Evolutionary conservation across 2,329 filamentous ascomycete genomes (phyloP).

Genomic region (Penicillium freii): DNA sequence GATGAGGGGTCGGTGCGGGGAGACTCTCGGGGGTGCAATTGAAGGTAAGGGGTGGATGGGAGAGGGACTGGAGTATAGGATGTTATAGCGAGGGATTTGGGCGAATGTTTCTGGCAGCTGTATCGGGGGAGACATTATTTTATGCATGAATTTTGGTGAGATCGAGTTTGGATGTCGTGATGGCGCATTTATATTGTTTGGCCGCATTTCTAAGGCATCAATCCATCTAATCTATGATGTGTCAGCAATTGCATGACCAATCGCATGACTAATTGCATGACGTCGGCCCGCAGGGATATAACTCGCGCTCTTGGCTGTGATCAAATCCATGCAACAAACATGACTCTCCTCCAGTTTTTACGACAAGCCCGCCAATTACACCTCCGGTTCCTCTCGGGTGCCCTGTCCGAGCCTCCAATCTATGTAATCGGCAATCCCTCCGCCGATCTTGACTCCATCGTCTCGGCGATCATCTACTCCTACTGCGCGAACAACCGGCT

Average conservation of each 20-base stretch:
- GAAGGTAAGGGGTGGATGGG: conserved; percentile 34
- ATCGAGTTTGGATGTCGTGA: not conserved
- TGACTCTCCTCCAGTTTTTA: conserved; percentile 40
- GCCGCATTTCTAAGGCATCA: not conserved
- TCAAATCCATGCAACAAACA: conserved; percentile 5
- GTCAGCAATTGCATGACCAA: conserved; percentile 10
- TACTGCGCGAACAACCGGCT: conserved; percentile 53
- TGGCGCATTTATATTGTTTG: not conserved
- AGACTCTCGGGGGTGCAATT: conserved; percentile 12
- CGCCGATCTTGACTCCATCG: conserved; percentile 63
- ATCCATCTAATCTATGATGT: not conserved
- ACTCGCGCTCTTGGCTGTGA: too few species aligned
- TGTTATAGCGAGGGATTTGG: conserved; percentile 30
- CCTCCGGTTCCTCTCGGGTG: conserved; percentile 26
- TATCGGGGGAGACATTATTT: conserved; percentile 1
- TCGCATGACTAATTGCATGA: conserved; percentile 4
- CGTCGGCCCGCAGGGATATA: not conserved
- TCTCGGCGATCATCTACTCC: conserved; percentile 60
- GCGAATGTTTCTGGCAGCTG: conserved; percentile 26
- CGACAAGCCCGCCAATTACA: conserved; percentile 33
- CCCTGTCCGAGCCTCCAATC: conserved; percentile 29
- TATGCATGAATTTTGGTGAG: not conserved
- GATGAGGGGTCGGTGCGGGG: conserved; percentile 17
- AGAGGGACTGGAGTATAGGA: conserved; percentile 32
- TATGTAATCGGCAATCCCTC: conserved; percentile 47